These are phyloP conservation scores for Pleurotus tuoliensis DNA, from an alignment of 768 basidiomycete genomes.

Conservation along the genomic window DNA sequence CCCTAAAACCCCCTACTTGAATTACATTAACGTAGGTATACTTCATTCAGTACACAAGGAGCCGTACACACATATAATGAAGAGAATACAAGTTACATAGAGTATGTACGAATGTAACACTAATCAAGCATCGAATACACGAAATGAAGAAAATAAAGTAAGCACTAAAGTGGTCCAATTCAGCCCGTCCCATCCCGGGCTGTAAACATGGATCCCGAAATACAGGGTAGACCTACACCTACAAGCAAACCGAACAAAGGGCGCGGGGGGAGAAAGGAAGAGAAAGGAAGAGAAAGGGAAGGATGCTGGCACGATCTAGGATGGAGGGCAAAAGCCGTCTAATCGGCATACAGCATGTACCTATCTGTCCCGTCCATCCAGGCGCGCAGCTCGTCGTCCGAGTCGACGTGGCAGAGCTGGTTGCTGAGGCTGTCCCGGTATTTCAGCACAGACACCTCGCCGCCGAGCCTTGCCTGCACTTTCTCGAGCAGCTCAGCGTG, in stretches of 20 bases:
- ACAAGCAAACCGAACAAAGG: background rate
- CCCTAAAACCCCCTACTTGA: no score
- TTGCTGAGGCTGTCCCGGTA: conserved; percentile 75
- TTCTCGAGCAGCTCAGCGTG: conserved; percentile 88
- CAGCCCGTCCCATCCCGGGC: background rate
- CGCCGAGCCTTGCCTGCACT: conserved; percentile 82
- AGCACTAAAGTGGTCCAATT: conserved; percentile 1
- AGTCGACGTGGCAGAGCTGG: conserved; percentile 57
- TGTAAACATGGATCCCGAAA: background rate
- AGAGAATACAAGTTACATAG: conserved; percentile 12
- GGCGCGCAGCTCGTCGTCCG: conserved; percentile 57
- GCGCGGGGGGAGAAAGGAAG: no score
- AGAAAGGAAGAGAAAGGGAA: no score
- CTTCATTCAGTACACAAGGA: no score
- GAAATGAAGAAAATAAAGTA: conserved; percentile 2
- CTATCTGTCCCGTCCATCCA: conserved; percentile 83
- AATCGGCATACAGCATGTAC: conserved; percentile 80
- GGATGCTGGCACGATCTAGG: no score
- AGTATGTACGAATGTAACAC: conserved; percentile 2
- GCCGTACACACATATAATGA: background rate
- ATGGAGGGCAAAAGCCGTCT: background rate
- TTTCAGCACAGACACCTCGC: conserved; percentile 59
- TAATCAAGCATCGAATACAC: background rate
- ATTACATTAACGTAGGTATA: no score
- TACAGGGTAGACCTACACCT: conserved; percentile 2